Base-by-base conservation (phyloP, 2,329 filamentous ascomycete species). In the Xylariomycetidae sp. region DNA sequence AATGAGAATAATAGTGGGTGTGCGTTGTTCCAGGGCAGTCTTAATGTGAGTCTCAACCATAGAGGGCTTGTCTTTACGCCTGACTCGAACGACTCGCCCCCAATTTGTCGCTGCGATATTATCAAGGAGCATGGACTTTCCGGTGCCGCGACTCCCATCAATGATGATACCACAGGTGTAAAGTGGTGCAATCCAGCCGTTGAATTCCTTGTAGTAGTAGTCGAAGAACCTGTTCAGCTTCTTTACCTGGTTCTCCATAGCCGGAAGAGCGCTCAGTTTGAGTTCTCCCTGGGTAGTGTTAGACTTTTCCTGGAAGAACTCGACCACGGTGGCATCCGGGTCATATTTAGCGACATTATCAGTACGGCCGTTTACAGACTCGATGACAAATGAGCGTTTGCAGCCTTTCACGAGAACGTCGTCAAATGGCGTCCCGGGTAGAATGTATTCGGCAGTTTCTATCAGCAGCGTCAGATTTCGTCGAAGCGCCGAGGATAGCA, bases 131-230 rank as follows among this genome's bases (percentile, higher is more conserved):
- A 83, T 70, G 1, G 78, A 82, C 62, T 95, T 95, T 16, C 90
- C 90, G 0, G 85, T 93, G 9, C 90, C 89, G 41, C 77, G 76
- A 13, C 85, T 80, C 10, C 90, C 90, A 54, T 93, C 81, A 4
- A 95, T 67, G 16, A 92, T 69, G 22, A 92, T 71, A 0, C 77
- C 78, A 32, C 73, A 69, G 1, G 72, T 63, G 46, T 50, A 40
- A 28, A 60, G 48, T 52, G 56, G 48, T 49, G 54, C 45, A 57
- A 19, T 50, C 45, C 43, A 61, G 49, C 35, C 49, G 37, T 35
- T 50, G 38, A 50, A 63, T 3, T 59, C 40, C 4, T 56, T 52
- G 28, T 67, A 68, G 46, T 82, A 82, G 38, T 67, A 65, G 16
- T 58, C 53, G 16, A 94, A 67, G 31, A 79, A 77, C 23, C 66